Percentiles rank a stretch among this genome's conserved stretches.
These are phyloP conservation scores for Byssochlamys sp. DNA, from an alignment of 2,329 filamentous ascomycete genomes.

Conservation along the genomic window DNA sequence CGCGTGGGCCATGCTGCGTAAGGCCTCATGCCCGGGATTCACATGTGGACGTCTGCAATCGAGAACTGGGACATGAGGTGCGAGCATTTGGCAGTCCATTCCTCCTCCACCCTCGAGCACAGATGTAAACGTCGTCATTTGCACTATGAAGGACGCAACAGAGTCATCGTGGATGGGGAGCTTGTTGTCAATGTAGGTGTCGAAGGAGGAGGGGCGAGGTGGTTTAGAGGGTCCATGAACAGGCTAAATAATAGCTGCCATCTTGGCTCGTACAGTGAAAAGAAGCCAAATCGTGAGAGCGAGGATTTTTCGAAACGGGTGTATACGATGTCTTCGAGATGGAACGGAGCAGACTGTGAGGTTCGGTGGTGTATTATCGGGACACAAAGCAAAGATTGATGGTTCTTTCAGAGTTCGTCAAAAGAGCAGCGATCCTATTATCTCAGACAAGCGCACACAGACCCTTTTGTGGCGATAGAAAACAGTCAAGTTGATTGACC, in stretches of 20 bases:
- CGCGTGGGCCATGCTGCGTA: neutral
- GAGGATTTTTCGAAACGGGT: neutral
- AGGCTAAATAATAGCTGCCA: neutral
- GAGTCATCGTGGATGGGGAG: neutral
- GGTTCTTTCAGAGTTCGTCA: neutral
- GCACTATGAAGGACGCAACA: neutral
- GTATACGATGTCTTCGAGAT: neutral
- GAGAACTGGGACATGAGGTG: neutral
- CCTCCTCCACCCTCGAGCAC: neutral
- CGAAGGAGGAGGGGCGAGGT: neutral
- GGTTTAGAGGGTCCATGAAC: neutral
- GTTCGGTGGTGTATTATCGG: neutral
- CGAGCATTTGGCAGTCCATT: neutral
- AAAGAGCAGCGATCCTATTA: neutral
- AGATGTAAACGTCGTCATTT: neutral
- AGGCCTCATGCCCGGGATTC: neutral
- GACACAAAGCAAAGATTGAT: neutral
- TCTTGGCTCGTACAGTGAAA: neutral
- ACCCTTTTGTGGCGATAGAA: neutral
- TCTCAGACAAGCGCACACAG: neutral
- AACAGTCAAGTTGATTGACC: neutral
- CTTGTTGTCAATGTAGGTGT: neutral
- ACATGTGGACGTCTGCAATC: neutral
- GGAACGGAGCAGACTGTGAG: neutral
- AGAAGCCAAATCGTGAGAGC: neutral